Evolutionary conservation across 371 early-diverging fungal genomes (phyloP).

Genomic region (Rhizomucor miehei): DNA sequence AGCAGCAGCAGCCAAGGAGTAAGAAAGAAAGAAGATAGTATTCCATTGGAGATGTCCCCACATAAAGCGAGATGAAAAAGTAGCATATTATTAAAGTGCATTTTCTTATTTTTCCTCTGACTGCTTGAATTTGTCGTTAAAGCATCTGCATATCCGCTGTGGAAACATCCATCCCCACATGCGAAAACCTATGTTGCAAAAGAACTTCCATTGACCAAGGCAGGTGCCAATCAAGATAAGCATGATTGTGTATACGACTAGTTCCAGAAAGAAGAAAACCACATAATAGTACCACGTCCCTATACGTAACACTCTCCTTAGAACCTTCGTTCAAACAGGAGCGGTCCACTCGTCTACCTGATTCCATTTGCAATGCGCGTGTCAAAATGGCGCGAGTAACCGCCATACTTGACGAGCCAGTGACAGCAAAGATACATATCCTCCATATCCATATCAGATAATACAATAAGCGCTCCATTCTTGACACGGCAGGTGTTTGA

Average conservation of each 20-base stretch:
- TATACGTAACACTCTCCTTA: slow-evolving; percentile 5
- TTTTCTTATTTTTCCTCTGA: not conserved
- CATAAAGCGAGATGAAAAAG: too few species aligned
- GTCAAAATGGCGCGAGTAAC: slow-evolving; percentile 23
- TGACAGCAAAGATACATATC: slow-evolving; percentile 33
- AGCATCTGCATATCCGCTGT: not conserved
- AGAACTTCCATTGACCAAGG: slow-evolving; percentile 39
- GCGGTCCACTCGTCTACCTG: slow-evolving; percentile 12
- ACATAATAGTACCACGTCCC: slow-evolving; percentile 28
- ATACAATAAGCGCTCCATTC: not conserved
- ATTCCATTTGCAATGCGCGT: not conserved
- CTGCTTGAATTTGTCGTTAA: not conserved
- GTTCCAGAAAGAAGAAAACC: slow-evolving; percentile 32
- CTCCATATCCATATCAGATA: slow-evolving; percentile 30
- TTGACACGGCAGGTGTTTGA: slow-evolving; percentile 1
- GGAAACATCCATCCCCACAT: slow-evolving; percentile 37
- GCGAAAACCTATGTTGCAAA: slow-evolving; percentile 24
- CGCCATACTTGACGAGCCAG: slow-evolving; percentile 40
- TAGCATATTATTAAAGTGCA: too few species aligned
- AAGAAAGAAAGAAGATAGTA: too few species aligned
- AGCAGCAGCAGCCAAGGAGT: not conserved
- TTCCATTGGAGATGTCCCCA: too few species aligned
- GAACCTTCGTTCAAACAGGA: not conserved
- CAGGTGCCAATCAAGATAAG: slow-evolving; percentile 34
- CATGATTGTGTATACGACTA: slow-evolving; percentile 36